These are phyloP conservation scores for Pyrenophora teres DNA, from an alignment of 2,329 filamentous ascomycete species.

Conservation along the genomic window DNA sequence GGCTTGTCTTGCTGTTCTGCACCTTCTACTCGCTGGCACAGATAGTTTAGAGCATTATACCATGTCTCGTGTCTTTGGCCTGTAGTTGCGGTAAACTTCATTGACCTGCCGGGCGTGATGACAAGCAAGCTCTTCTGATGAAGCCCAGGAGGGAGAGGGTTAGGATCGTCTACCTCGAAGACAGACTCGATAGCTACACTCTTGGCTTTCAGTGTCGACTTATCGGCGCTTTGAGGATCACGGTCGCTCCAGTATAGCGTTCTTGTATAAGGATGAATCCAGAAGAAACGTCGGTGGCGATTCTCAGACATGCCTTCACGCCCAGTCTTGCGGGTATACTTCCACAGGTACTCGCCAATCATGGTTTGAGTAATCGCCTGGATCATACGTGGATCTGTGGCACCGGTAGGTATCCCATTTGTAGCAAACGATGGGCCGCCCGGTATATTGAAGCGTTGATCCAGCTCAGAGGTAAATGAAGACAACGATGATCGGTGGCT, in stretches of 20 bases:
- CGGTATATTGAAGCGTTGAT: constrained; percentile 80
- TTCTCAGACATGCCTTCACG: constrained; percentile 86
- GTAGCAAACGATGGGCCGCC: constrained; percentile 52
- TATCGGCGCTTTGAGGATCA: constrained; percentile 80
- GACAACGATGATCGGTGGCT: constrained; percentile 85
- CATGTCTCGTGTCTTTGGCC: constrained; percentile 96
- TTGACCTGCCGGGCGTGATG: constrained; percentile 81
- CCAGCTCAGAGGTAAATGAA: constrained; percentile 92
- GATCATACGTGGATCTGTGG: constrained; percentile 96
- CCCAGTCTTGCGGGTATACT: constrained; percentile 95
- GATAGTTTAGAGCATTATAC: constrained; percentile 96
- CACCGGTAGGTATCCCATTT: constrained; percentile 65
- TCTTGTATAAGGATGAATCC: constrained; percentile 96
- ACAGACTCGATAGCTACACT: constrained; percentile 94
- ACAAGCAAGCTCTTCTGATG: constrained; percentile 93
- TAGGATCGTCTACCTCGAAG: constrained; percentile 89
- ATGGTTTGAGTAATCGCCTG: constrained; percentile 99
- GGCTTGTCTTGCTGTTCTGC: constrained; percentile 35
- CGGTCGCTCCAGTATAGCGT: constrained; percentile 96
- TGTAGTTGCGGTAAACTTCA: constrained; percentile 94
- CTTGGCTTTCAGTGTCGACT: constrained; percentile 78
- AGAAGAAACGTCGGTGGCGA: constrained; percentile 94
- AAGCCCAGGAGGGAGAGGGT: constrained; percentile 90
- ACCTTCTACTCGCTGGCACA: constrained; percentile 72
- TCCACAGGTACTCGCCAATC: constrained; percentile 99